Evolutionary conservation across 2,329 filamentous ascomycete genomes (phyloP).

Genomic region (Colletotrichum brevisporum): DNA sequence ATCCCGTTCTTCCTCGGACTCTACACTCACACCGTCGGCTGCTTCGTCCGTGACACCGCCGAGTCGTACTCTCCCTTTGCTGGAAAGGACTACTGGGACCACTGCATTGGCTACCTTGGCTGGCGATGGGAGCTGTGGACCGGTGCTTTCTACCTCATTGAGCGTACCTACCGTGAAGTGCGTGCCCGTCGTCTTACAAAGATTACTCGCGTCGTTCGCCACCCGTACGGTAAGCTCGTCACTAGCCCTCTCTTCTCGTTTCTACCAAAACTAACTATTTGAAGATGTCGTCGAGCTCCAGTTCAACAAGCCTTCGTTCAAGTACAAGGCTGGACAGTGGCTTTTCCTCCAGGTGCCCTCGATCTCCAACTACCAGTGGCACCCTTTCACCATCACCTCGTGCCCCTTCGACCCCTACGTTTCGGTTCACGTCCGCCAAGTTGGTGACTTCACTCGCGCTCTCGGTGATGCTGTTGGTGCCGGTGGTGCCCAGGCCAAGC

Average conservation of each 20-base stretch:
- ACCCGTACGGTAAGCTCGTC: constrained; percentile 84
- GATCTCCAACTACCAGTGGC: constrained; percentile 93
- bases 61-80: constrained; percentile 86
- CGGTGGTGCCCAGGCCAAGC: constrained; percentile 86
- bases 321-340: constrained; percentile 99
- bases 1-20: constrained; percentile 93
- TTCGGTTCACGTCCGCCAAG: constrained; percentile 94
- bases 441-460: constrained; percentile 94
- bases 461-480: constrained; percentile 97
- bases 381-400: constrained; percentile 98
- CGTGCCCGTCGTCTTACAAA: constrained; percentile 85
- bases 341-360: constrained; percentile 94
- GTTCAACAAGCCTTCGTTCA: constrained; percentile 96
- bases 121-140: constrained; percentile 97
- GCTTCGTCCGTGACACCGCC: constrained; percentile 90
- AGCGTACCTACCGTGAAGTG: constrained; percentile 93
- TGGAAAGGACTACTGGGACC: constrained; percentile 84
- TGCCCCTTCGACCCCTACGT: constrained; percentile 97
- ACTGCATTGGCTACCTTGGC: constrained; percentile 95
- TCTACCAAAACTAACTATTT: constrained; percentile 52
- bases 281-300: constrained; percentile 93
- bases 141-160: constrained; percentile 86
- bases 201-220: constrained; percentile 93
- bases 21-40: constrained; percentile 96
- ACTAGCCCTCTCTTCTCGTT: too few relatives aligned